Conservation (phyloP, 352 stramenopile genomes). For the Phytophthora pluvialis region DNA sequence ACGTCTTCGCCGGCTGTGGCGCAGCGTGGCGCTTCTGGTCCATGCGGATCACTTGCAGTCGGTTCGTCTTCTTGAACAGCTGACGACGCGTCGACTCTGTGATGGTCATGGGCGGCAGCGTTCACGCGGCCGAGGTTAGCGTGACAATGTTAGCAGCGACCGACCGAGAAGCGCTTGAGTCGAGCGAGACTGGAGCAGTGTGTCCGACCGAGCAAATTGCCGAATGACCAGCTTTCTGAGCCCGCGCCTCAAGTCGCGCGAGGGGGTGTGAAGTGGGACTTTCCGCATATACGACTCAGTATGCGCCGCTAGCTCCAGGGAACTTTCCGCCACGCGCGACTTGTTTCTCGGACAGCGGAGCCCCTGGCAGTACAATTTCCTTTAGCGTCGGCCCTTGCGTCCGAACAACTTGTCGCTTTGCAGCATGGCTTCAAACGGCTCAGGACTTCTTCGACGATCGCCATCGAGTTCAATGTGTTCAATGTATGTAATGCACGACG, state of each 20-base stretch:
- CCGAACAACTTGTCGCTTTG: slow-evolving; percentile 21
- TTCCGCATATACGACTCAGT: slow-evolving; percentile 22
- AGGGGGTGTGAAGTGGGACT: slow-evolving; percentile 16
- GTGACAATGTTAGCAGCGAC: neutral
- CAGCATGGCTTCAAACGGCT: slow-evolving; percentile 22
- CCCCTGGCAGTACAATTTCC: neutral
- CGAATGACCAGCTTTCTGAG: slow-evolving; percentile 26
- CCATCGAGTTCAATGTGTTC: no score
- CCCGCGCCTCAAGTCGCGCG: slow-evolving; percentile 10
- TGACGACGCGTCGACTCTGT: slow-evolving; percentile 26
- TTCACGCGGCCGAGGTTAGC: neutral
- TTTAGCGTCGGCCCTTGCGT: slow-evolving; percentile 8
- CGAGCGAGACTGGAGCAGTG: slow-evolving; percentile 18
- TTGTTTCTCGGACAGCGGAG: slow-evolving; percentile 18
- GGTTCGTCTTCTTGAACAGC: slow-evolving; percentile 26
- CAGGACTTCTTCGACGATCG: no score
- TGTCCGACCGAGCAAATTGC: slow-evolving; percentile 32
- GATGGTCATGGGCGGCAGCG: slow-evolving; percentile 26
- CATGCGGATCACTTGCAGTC: slow-evolving; percentile 32
- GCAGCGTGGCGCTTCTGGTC: slow-evolving; percentile 29
- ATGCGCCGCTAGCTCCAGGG: neutral
- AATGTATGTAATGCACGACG: neutral
- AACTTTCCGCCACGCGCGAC: slow-evolving; percentile 15
- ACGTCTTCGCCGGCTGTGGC: neutral
- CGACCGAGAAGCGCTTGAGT: slow-evolving; percentile 7